These are phyloP conservation scores for Corylus avellana DNA, from an alignment of 306 rosid genomes.

Conservation along the genomic window DNA sequence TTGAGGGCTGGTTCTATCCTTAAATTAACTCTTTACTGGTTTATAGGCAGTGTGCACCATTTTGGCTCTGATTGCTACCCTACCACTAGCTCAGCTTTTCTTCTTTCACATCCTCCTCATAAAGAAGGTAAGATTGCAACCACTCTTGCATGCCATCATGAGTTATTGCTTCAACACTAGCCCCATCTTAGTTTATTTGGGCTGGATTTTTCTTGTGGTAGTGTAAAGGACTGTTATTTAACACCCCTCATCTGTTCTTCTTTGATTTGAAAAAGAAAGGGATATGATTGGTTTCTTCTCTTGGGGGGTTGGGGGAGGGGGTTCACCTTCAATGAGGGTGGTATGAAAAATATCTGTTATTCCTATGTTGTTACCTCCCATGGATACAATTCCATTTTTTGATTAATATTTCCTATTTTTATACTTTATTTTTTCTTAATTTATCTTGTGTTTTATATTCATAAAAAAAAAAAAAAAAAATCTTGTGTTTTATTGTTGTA, in stretches of 20 bases:
- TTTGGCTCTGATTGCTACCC: constrained; percentile 92
- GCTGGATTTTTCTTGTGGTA: not conserved
- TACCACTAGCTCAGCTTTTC: constrained; percentile 93
- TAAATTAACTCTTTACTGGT: constrained; percentile 17
- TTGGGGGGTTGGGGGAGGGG: not conserved
- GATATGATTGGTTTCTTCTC: not conserved
- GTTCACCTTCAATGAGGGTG: not conserved
- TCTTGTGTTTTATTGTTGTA: not conserved
- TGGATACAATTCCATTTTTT: not conserved
- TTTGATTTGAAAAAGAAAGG: not conserved
- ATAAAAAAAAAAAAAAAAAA: too few relatives aligned
- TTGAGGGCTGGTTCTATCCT: not conserved
- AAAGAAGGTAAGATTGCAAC: constrained; percentile 61
- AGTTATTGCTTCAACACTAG: not conserved
- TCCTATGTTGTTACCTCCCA: not conserved
- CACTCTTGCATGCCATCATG: not conserved
- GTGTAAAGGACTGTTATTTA: too few relatives aligned
- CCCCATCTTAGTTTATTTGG: not conserved
- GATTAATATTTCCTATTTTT: not conserved
- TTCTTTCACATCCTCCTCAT: constrained; percentile 95
- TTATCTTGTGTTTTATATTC: not conserved
- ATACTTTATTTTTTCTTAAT: not conserved
- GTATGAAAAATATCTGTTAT: not conserved
- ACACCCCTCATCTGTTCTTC: not conserved
- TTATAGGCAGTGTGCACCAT: constrained; percentile 81